Conservation (phyloP, 768 basidiomycete species). For the Tricholoma bakamatsutake region DNA sequence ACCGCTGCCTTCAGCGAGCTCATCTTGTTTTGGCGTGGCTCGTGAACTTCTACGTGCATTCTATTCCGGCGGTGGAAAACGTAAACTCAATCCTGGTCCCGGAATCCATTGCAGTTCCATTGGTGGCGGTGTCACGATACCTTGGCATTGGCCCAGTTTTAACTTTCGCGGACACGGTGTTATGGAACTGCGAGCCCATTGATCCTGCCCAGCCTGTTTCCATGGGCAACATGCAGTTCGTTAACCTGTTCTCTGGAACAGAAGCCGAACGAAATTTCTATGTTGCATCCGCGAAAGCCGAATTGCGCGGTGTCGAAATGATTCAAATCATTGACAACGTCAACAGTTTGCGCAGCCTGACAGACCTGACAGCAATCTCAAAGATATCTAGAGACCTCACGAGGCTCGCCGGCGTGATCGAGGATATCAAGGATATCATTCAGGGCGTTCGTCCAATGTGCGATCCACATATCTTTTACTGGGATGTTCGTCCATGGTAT, state of each 20-base stretch:
- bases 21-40: constrained; percentile 89
- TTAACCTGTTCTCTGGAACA: constrained; percentile 76
- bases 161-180: constrained; percentile 93
- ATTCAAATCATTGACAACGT: constrained; percentile 86
- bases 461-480: constrained; percentile 86
- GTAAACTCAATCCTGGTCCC: constrained; percentile 55
- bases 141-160: constrained; percentile 90
- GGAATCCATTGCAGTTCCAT: constrained; percentile 67
- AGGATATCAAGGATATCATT: constrained; percentile 67
- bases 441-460: constrained; percentile 62
- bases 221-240: constrained; percentile 67
- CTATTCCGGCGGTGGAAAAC: constrained; percentile 42
- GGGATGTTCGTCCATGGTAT: constrained; percentile 89
- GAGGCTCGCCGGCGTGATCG: constrained; percentile 62
- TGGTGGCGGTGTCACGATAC: constrained; percentile 66
- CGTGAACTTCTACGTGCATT: constrained; percentile 87
- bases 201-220: constrained; percentile 55
- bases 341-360: constrained; percentile 63
- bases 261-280: constrained; percentile 87
- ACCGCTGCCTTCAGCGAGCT: constrained; percentile 70
- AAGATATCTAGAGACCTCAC: constrained; percentile 70
- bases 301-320: constrained; percentile 83
- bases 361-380: constrained; percentile 55
- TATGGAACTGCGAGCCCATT: constrained; percentile 81
- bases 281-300: constrained; percentile 73